Conservation (phyloP, 192 early-diverging fungal genomes). For the Backusella liffmaniae region DNA sequence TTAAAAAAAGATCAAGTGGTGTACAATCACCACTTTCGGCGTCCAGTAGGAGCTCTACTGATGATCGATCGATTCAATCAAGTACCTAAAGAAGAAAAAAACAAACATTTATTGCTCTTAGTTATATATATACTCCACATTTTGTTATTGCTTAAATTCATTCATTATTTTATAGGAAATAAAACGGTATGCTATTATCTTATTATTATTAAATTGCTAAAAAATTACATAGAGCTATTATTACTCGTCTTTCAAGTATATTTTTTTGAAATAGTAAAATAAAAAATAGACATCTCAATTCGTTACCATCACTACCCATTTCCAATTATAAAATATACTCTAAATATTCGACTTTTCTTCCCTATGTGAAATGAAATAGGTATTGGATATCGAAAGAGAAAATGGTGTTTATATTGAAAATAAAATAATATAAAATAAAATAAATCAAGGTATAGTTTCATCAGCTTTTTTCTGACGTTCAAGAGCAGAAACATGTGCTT, state of each 20-base stretch:
- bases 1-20: background rate
- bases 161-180: slow-evolving; percentile 6
- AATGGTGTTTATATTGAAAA: background rate
- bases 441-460: slow-evolving; percentile 4
- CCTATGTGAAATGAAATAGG: background rate
- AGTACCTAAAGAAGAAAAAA: background rate
- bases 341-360: too few species aligned
- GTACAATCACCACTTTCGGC: background rate
- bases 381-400: background rate
- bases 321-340: too few species aligned
- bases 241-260: too few species aligned
- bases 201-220: background rate
- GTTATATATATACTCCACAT: background rate
- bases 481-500: slow-evolving; percentile 32
- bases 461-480: slow-evolving; percentile 28
- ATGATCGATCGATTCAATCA: background rate
- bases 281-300: too few species aligned
- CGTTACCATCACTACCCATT: too few species aligned
- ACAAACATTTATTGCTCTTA: background rate
- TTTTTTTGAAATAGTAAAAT: too few species aligned
- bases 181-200: slow-evolving; percentile 1
- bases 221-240: too few species aligned
- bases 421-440: background rate
- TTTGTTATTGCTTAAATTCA: background rate
- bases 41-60: background rate